Base-by-base conservation (phyloP, 2,329 filamentous ascomycete genomes). In the Cladosporium sp. region DNA sequence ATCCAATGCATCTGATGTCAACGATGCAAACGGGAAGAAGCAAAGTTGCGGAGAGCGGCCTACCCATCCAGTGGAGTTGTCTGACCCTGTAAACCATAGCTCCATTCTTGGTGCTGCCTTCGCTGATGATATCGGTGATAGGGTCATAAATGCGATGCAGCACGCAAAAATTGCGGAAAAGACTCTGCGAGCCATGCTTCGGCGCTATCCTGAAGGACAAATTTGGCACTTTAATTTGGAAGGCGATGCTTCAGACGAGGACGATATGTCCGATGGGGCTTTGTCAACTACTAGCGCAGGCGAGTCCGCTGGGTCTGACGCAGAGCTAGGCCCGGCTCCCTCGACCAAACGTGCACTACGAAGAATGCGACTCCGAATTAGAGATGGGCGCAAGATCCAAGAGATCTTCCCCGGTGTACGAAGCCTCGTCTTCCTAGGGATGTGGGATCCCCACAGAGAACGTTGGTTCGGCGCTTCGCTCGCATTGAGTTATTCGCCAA, bases 361-460 rank as follows among this genome's bases (percentile, higher is more conserved):
- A 22, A 33, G n/a, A 3, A 2, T 25, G 19, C 45, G 32, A 3
- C 20, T 27, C 2, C 19, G 25, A 7, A 36, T 18, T 27, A 30
- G 29, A 18, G 62, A 63, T 22, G 53, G 53, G 4, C 47, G 51
- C 20, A 59, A 59, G 35, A 60, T 65, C n/a, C 51, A 59, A 12
- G 53, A 51, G 12, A 49, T 62, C 48, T 77, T 79, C 40, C 75
- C 75, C 0, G 66, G 66, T 18, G 72, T 72, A 1, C 62, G 69
- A 1, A 74, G 76, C 51, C 63, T 79, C 3, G 66, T 77, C 3
- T 73, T 79, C 35, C 64, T 77, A 3, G 76, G 76, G 0, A 60
- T 79, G 11, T 79, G 75, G 74, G 77, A 79, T 56, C 69, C 72
- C 13, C 70, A 69, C 11, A 51, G 60, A 20, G 58, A 62, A 20